Base-by-base conservation (phyloP, 805 yeast species). In the Sugiyamaella qingdaonensis region DNA sequence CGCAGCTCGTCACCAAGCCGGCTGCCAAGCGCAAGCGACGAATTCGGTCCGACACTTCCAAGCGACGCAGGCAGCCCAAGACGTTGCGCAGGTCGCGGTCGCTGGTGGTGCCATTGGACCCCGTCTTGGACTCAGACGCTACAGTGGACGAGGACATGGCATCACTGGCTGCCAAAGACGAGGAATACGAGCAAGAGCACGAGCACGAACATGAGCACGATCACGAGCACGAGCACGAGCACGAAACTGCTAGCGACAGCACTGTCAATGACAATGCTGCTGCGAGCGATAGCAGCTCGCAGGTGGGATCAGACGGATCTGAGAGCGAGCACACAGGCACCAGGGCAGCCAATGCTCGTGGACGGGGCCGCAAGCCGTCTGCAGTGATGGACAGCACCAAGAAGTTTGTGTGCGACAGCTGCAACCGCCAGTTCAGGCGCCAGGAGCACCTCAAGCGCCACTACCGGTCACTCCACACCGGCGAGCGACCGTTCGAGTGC, bases 371-470 rank as follows among this genome's bases (percentile, higher is more conserved):
- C 39, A 83, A 82, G 65, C 87, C 85, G 21, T 78, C 83, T 41
- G 69, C 78, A 56, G 79, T 78, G 48, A 87, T 82, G 61, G 75
- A 72, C 57, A 62, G 66, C 5, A 48, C 77, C 10, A 84, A 84
- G 67, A 80, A 80, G 41, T 85, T 77, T 63, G 78, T 78, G 13
- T 85, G 91, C 65, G 78, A 78, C 32, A 78, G 75, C 61, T 85
- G 92, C 65, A 74, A 78, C 46, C 75, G 91, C 59, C 66, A 79
- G 45, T 86, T 86, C 69, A 81, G 84, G 64, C 75, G 94, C 59
- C 88, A 85, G 65, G 94, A 86, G 62, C 94, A 86, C 66, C 69
- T 86, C 60, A 84, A 84, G 64, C 75, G 94, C 55, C 94, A 86
- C 62, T 79, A 82, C 64, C 72, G 91, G 54, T 81, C 88, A 16